Percentiles rank a stretch among this genome's conserved stretches.
Evolutionary conservation across 2,329 filamentous ascomycete genomes (phyloP).

Genomic region (Arthrobotrys sinensis): DNA sequence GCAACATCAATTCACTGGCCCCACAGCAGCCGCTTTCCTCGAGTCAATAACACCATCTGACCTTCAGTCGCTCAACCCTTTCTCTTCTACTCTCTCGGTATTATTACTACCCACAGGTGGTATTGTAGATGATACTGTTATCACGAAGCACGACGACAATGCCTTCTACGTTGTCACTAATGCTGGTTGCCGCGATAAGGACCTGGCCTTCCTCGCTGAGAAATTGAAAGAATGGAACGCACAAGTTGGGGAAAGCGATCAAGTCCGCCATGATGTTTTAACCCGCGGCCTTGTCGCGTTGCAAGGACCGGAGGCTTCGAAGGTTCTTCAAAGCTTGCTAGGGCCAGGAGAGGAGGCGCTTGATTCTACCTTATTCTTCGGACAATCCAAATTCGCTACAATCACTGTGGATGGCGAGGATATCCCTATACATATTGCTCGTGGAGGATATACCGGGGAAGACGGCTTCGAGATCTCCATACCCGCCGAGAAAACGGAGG

Average conservation of each 20-base stretch:
- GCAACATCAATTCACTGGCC: slow-evolving; percentile 75
- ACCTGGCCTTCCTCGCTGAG: slow-evolving; percentile 80
- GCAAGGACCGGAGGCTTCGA: slow-evolving; percentile 84
- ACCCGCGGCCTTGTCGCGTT: slow-evolving; percentile 86
- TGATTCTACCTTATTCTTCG: slow-evolving; percentile 81
- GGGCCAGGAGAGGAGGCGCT: slow-evolving; percentile 72
- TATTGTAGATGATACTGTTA: slow-evolving; percentile 94
- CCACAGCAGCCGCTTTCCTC: slow-evolving; percentile 84
- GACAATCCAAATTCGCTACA: slow-evolving; percentile 78
- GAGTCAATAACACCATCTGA: slow-evolving; percentile 86
- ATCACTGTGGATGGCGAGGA: slow-evolving; percentile 67
- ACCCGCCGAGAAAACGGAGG: slow-evolving; percentile 76
- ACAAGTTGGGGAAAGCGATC: slow-evolving; percentile 71
- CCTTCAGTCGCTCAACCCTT: slow-evolving; percentile 75
- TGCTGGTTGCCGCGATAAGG: slow-evolving; percentile 90
- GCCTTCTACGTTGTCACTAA: slow-evolving; percentile 94
- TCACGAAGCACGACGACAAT: slow-evolving; percentile 82
- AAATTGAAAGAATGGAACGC: slow-evolving; percentile 77
- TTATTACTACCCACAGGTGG: slow-evolving; percentile 88
- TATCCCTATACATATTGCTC: slow-evolving; percentile 78
- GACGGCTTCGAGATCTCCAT: slow-evolving; percentile 98
- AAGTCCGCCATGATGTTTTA: slow-evolving; percentile 79
- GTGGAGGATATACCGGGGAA: slow-evolving; percentile 96
- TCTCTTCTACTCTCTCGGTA: slow-evolving; percentile 86
- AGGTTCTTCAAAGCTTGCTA: slow-evolving; percentile 78